Evolutionary conservation across 768 basidiomycete genomes (phyloP), one percentile per base, ranked within the genome.

Genomic region (Boletus bicolor): DNA sequence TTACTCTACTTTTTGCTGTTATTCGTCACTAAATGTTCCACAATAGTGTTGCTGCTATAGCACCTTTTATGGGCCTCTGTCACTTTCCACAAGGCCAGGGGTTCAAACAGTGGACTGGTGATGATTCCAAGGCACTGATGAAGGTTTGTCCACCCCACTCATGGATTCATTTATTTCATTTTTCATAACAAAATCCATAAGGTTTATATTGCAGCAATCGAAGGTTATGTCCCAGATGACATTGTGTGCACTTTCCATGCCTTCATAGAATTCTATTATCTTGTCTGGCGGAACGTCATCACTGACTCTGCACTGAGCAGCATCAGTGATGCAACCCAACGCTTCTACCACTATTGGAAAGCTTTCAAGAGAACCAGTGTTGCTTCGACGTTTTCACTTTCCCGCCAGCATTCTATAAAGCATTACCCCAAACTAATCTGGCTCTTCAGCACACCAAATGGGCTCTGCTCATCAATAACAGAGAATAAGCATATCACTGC

Each of bases 121-220:
- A 76, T 38, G 69, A 76, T 21, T 76, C 70, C 2, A 76, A 77
- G 32, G 72, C 64, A 0, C 51, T 76, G 5, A 76, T 76, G 72
- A 76, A 75, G 68, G 73, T 73, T 51, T 8, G 28, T 30, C 28
- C 6, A 7, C 26, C 26, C 26, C 6, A 28, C 26, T 28, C 26
- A 28, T 6, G 6, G 21, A 28, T 28, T 28, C 10, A 42, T 39
- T 43, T 19, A 17, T 42, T 52, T 44, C 12, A 43, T 37, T n/a
- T 30, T 14, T 38, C 4, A 7, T 47, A 3, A 43, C 7, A 0
- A 1, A 21, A 32, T 10, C 32, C 5, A 5, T 34, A 42, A 72
- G 67, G 71, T 74, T 15, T 72, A 66, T 42, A 55, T 73, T 15
- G 50, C 60, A 0, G 68, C 67, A 3, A 71, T 72, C 17, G 53